Base-by-base conservation (phyloP, 228 moss, liverwort and hornwort genomes). In the Sphagnum magellanicum region DNA sequence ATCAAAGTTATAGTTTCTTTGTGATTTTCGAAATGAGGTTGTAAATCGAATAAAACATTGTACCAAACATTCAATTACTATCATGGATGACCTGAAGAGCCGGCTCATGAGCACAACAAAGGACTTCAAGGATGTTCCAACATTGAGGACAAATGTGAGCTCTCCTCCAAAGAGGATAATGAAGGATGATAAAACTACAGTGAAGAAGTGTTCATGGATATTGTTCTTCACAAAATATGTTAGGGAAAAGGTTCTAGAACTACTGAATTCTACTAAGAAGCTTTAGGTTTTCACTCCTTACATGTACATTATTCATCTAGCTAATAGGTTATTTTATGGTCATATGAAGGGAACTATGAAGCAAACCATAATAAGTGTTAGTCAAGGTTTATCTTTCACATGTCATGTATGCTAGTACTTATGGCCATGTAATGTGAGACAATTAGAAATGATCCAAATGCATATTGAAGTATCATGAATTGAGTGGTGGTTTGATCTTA, bases 91-190 rank as follows among this genome's bases (percentile, higher is more conserved):
- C 16, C 9, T 70, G 16, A 32, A 32, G 52, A 14, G 6, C 76
- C 90, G 92, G 11, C 92, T 98, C 16, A 98, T 98, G 98, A 93
- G 83, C 68, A 98, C 98, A 16, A 98, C 32, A 6, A n/a, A 9
- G 6, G 32, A 50, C 6, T 68, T 6, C 9, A 5, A 14, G 51
- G 52, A 50, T 51, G 68, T 6, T 52, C 6, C 50, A n/a, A 4
- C 14, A 51, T n/a, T 51, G 72, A 83, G 98, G 68, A 98, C 98
- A 63, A 90, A 93, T 88, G 97, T 98, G 60, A 80, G 84, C 79
- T 55, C 12, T 55, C 12, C 12, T 55, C 53, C 53, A 7, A 55
- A 0, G 1, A 12, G 8, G 12, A 12, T 0, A 55, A 12, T 55
- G 12, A 55, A 12, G 53, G 8, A 7, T 55, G 53, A 61, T 69